Base-by-base conservation (phyloP, 495 filamentous ascomycete species). In the Daldinia childiae region DNA sequence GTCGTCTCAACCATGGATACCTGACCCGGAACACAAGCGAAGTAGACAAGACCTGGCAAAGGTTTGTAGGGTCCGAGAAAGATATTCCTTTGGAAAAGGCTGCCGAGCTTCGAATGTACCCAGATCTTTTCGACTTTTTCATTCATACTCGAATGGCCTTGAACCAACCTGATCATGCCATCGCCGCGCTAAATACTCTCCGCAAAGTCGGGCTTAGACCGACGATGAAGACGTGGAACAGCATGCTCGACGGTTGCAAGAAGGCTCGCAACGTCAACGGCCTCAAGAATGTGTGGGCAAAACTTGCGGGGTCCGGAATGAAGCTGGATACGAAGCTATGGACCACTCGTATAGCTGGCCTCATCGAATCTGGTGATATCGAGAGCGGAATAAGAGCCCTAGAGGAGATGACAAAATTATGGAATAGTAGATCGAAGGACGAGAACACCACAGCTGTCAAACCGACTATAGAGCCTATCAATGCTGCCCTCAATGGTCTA, bases 161-260 rank as follows among this genome's bases (percentile, higher is more conserved):
- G 19, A 73, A 81, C 27, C 79, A 79, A 64, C 78, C 82, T 0
- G 74, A 85, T n/a, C 69, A 77, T 3, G 84, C 88, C 11, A 78
- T 89, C 27, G 78, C 85, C 2, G 86, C 88, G 4, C 90, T 89
- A 87, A 87, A 89, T 63, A 69, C 82, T 60, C 87, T 91, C 83
- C 77, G 87, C 36, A 60, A 74, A 11, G 58, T 77, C 60, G 86
- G 85, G 0, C 69, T 87, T 32, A 74, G 77, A 32, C 89, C 90
- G 19, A 85, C 78, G 12, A 66, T 87, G 14, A 81, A 76, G 58
- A 89, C 89, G 0, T 92, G 87, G 87, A 87, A 84, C 39, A 78
- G 83, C 29, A 91, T 92, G 88, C 81, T 93, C 26, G 69, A 81
- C 27, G 91, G 90, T 17, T 89, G 85, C 67, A 77, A 76, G 66